Base-by-base conservation (phyloP, 2,329 filamentous ascomycete species). In the Nemania bipapillata region DNA sequence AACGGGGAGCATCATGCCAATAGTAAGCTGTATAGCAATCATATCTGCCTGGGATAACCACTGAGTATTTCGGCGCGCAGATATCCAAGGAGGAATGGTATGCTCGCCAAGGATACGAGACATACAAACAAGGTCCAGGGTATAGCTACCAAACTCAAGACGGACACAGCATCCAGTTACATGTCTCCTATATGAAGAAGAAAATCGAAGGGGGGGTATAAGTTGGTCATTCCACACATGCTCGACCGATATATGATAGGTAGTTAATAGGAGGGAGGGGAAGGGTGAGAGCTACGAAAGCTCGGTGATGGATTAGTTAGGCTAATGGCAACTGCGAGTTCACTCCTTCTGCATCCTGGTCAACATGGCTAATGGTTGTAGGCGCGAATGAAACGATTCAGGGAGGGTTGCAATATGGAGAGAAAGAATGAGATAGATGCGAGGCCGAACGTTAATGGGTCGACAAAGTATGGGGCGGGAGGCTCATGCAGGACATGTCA, bases 401-500 rank as follows among this genome's bases (percentile, higher is more conserved):
- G 62, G 61, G 73, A 68, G 71, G 66, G 74, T 72, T 70, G 72
- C 72, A 72, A 54, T 72, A 64, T 73, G 71, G 74, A 63, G 68
- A 71, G 65, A 69, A 72, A 62, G 65, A 71, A 71, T 56, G 26
- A 72, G 60, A 63, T 69, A 75, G 68, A 68, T 72, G 74, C 72
- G 52, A 60, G 54, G 53, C 65, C 63, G 63, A 60, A 68, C 30
- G 15, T 73, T 50, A 76, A 65, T 74, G 75, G 75, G 55, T 64
- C 55, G 63, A 68, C 35, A 49, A 58, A 49, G 67, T 62, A 74
- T 65, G 69, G 66, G 66, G 63, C 61, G 52, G 72, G 66, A 69
- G 58, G 59, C 50, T 67, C 57, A 76, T 77, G 75, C 74, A 73
- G 67, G 73, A 75, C 75, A 76, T 74, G 73, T 76, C 75, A 77